Percentiles rank a stretch among this genome's conserved stretches.
phyloP scores from a whole-genome alignment of 2,329 filamentous ascomycete genomes.

The Fusarium miscanthi region DNA sequence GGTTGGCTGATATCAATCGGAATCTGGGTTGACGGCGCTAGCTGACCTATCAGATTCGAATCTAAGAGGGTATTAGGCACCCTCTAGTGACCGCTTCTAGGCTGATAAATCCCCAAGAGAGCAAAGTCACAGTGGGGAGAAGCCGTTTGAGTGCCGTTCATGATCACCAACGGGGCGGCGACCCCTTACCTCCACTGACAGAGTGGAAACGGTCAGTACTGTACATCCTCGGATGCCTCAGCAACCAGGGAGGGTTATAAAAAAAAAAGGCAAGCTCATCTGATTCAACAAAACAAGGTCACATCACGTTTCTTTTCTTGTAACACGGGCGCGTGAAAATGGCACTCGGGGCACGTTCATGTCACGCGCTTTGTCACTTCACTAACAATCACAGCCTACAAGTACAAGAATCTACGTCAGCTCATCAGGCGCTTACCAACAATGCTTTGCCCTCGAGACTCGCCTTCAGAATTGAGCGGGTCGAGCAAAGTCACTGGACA shows the following conservation, averaged over 20 bases:
- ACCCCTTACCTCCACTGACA: conserved; percentile 23
- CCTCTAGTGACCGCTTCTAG: conserved; percentile 15
- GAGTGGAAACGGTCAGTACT: conserved; percentile 13
- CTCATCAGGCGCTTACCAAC: conserved; percentile 30
- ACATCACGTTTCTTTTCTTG: conserved; percentile 28
- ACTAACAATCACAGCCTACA: neutral
- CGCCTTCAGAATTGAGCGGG: conserved; percentile 20
- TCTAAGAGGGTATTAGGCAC: conserved; percentile 26
- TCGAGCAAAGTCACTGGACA: conserved; percentile 41
- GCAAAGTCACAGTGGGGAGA: conserved; percentile 21
- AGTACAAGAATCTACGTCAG: conserved; percentile 14
- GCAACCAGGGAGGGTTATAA: conserved; percentile 31
- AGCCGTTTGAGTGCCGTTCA: conserved; percentile 22
- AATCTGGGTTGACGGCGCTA: conserved; percentile 4
- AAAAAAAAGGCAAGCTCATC: conserved; percentile 22
- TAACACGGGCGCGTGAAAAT: conserved; percentile 36
- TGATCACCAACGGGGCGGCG: conserved; percentile 19
- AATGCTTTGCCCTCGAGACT: conserved; percentile 22
- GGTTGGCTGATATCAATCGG: conserved; percentile 29
- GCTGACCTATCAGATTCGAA: conserved; percentile 6
- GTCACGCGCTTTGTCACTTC: conserved; percentile 33
- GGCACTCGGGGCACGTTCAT: conserved; percentile 13
- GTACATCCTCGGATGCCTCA: conserved; percentile 40
- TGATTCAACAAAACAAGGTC: conserved; percentile 36
- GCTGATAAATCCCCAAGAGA: conserved; percentile 24